phyloP scores from a whole-genome alignment of 306 rosid genomes.

The Mucuna pruriens region DNA sequence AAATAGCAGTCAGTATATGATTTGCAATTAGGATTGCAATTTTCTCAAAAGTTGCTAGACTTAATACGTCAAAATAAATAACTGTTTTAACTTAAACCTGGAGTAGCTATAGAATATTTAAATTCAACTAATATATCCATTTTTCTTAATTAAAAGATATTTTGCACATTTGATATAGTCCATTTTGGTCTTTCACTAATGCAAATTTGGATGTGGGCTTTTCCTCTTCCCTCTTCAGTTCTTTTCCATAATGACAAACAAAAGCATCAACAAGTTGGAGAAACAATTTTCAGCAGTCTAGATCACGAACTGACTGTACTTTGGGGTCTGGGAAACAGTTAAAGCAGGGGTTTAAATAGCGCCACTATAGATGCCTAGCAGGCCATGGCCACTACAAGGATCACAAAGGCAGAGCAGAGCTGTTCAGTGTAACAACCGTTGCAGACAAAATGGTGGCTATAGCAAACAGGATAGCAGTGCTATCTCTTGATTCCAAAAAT shows the following conservation, averaged over 20 bases:
- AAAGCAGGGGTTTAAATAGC: neutral
- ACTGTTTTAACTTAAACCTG: neutral
- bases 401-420: neutral
- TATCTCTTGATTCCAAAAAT: neutral
- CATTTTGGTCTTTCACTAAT: neutral
- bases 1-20: neutral
- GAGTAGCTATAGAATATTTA: neutral
- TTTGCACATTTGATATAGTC: neutral
- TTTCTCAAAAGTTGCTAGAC: neutral
- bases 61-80: neutral
- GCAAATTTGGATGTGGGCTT: neutral
- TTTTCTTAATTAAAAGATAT: neutral
- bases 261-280: neutral
- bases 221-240: neutral
- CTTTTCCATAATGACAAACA: neutral
- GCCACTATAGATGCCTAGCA: neutral
- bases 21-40: neutral
- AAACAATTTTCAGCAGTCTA: neutral
- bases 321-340: neutral
- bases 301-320: too few relatives aligned
- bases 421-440: neutral
- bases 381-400: neutral
- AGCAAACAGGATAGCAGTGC: neutral
- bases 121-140: neutral
- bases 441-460: neutral